Base-by-base conservation (phyloP, 2,329 filamentous ascomycete genomes). In the Cladosporium sp. region DNA sequence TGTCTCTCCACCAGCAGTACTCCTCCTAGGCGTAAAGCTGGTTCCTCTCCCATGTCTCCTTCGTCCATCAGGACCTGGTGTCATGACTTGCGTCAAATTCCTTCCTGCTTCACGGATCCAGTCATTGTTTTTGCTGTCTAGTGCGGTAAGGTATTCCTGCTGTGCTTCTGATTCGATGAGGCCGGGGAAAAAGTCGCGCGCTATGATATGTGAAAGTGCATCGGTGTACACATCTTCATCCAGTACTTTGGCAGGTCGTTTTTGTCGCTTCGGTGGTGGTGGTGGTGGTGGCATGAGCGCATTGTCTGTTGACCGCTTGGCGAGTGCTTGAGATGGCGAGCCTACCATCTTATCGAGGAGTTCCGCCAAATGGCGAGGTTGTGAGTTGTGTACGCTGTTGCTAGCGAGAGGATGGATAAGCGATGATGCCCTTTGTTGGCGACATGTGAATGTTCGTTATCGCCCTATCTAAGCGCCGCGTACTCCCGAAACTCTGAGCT, bases 151-250 rank as follows among this genome's bases (percentile, higher is more conserved):
- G 72, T 97, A 98, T 73, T 99, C 95, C 76, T 93, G 89, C 77
- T 97, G 93, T 0, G 90, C 90, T 73, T 96, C 89, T 15, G 89
- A 89, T 77, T 98, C 93, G 4, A 93, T 82, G 0, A 99, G 84
- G 0, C 94, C 95, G 0, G 95, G 95, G 74, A 98, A 99, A 82
- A 96, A 99, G 82, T 99, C 95, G 70, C 95, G 89, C 11, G 92
- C 92, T 69, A 99, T 97, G 75, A 99, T 98, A 72, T 95, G 90
- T 0, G 93, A 97, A 32, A 99, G 84, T 0, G 92, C 91, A 66
- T 93, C 88, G 2, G 92, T 95, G 78, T 99, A 99, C 63, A 90
- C 88, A 72, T 99, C 94, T 83, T 99, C 95, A 77, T 97, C 92
- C 32, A 99, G 86, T 32, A 97, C 88, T 68, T 90, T 91, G 68